Base-by-base conservation (phyloP, 2,329 filamentous ascomycete species). In the Proliferodiscus dingleyae region DNA sequence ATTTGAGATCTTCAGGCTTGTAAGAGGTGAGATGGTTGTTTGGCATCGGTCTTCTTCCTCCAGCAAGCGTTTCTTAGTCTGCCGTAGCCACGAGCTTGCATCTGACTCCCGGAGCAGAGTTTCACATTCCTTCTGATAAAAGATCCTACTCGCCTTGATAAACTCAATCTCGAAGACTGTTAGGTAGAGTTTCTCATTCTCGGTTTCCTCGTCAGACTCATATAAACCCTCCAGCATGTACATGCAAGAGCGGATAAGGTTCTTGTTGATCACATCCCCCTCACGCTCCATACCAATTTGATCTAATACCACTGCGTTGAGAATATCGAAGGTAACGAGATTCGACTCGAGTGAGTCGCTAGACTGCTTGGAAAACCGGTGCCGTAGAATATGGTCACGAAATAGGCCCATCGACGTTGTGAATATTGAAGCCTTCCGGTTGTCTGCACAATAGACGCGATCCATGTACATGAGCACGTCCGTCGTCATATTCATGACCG, bases 391-490 rank as follows among this genome's bases (percentile, higher is more conserved):
- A 56, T 89, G 75, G 57, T 96, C 88, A 29, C 91, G 82, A 65
- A 95, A 98, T 2, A 96, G 73, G 2, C 84, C 84, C 73, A 98
- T 95, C 2, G 88, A 83, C 8, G 85, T 80, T 11, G 84, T 79
- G 62, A 90, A 96, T 44, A 96, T 93, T 0, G 86, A 85, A 0
- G 88, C 83, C 50, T 77, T 77, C 5, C 80, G 76, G 49, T 82
- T 78, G 52, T 94, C 89, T 28, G 81, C 73, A 40, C 81, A 85
- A 60, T 87, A 89, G 22, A 90, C 83, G 40, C 89, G 85, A 63
- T 98, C 91, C 74, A 98, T 88, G 62, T 96, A 96, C 89, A 97
- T 96, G 41, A 97, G 74, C 24, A 97, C 89, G 65, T 97, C 93
- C 3, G 90, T 89, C 41, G 89, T 84, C 91, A 97, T 97, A 62